Percentiles rank a stretch among this genome's conserved stretches.
phyloP scores from a whole-genome alignment of 768 basidiomycete species.

The Pisolithus tinctorius region DNA sequence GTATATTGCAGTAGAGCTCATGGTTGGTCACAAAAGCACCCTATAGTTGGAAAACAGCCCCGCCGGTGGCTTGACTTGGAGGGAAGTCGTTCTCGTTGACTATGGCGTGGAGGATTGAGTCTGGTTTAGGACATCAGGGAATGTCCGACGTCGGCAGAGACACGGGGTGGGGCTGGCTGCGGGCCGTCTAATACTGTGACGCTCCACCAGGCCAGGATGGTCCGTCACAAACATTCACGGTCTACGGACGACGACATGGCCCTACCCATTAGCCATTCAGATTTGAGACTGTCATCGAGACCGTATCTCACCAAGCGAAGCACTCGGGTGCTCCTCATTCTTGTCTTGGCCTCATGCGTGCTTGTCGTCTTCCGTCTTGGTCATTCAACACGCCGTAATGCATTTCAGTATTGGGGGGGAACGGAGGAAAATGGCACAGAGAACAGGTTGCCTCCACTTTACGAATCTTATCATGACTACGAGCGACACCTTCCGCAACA shows the following conservation, averaged over 20 bases:
- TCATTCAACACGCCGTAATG: not conserved
- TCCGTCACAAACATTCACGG: not conserved
- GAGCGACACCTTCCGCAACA: slow-evolving; percentile 45
- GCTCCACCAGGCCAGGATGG: not conserved
- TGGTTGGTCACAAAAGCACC: no score
- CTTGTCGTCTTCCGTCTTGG: slow-evolving; percentile 13
- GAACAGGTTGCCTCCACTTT: slow-evolving; percentile 37
- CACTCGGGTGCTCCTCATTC: slow-evolving; percentile 7
- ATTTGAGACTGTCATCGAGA: not conserved
- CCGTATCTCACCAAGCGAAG: not conserved
- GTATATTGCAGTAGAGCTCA: no score
- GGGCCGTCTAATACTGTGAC: not conserved
- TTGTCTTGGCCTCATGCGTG: slow-evolving; percentile 7
- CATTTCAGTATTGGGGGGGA: not conserved
- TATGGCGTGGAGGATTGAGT: no score
- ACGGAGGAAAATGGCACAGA: not conserved
- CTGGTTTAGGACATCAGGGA: no score
- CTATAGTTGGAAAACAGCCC: no score
- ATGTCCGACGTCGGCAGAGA: no score
- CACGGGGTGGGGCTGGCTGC: no score
- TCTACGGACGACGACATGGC: not conserved
- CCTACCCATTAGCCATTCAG: not conserved
- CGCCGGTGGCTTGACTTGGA: no score
- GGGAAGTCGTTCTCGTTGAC: no score
- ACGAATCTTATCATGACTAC: slow-evolving; percentile 34